Percentiles rank a stretch among this genome's conserved stretches.
Conservation (phyloP, 345 rosid genomes). For the Pistacia integerrima region DNA sequence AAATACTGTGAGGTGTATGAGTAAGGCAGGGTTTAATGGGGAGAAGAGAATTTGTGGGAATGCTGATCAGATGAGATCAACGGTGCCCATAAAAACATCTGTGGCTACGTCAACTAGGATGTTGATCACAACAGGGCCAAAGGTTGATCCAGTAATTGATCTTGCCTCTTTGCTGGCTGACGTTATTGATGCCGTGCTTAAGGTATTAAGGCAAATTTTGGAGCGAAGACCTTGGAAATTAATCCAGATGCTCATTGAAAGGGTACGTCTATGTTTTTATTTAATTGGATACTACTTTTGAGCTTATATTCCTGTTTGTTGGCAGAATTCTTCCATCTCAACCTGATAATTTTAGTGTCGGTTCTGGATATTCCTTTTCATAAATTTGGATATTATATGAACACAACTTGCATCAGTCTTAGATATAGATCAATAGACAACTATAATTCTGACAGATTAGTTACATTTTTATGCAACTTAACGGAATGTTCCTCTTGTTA, state of each 20-base stretch:
- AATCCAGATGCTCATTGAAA: constrained; percentile 49
- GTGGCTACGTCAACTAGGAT: constrained; percentile 20
- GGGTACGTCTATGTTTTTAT: constrained; percentile 19
- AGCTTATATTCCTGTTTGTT: neutral
- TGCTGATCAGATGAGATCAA: constrained; percentile 30
- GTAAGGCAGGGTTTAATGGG: constrained; percentile 18
- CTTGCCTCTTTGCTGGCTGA: constrained; percentile 25
- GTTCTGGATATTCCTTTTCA: too few species aligned
- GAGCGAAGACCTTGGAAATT: constrained; percentile 32
- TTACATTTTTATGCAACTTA: too few species aligned
- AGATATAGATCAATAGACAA: too few species aligned
- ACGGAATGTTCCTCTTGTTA: too few species aligned
- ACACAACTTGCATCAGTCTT: too few species aligned
- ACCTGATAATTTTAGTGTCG: too few species aligned
- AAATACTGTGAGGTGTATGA: constrained; percentile 22
- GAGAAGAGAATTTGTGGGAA: constrained; percentile 23
- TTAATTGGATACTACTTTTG: neutral
- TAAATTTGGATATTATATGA: too few species aligned
- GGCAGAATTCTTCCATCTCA: neutral
- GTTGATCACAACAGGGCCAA: constrained; percentile 21
- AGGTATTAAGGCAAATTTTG: constrained; percentile 23
- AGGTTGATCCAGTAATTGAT: constrained; percentile 26
- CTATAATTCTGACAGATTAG: too few species aligned
- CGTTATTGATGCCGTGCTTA: constrained; percentile 19
- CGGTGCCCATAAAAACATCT: constrained; percentile 31